Base-by-base conservation (phyloP, 345 rosid species). In the Corchorus olitorius region DNA sequence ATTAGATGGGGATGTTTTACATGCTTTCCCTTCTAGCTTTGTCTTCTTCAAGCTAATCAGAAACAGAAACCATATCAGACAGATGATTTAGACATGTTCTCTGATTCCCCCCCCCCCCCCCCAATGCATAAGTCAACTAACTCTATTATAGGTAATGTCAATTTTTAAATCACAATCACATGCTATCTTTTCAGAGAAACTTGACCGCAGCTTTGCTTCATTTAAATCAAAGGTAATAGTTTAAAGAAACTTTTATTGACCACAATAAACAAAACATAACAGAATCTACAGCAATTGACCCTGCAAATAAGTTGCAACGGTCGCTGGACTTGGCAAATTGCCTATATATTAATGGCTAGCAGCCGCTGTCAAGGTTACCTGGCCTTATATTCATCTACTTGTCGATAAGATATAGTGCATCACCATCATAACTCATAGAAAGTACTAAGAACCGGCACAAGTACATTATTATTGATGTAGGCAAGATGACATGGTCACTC, bases 251-350 rank as follows among this genome's bases (percentile, higher is more conserved):
- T 65, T 65, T 65, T 4, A 39, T 41, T 8, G 49, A 65, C 69
- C 27, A 15, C 27, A 17, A 39, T 39, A 65, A 66, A 66, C 54
- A 66, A 22, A 66, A 19, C 14, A 43, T 2, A 45, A 20, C 4
- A 20, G 6, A 27, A 10, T 0, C 5, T 65, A 19, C 54, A 45
- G 61, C 4, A 69, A 8, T 68, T 49, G 41, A 14, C 70, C 4
- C n/a, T 41, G 69, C 69, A 64, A 64, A 20, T 6, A 67, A 67
- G 55, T 67, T 20, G 39, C 19, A 67, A 35, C 55, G 27, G 55
- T 13, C 37, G 0, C 7, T 8, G 20, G 73, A 68, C 43, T 69
- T 69, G 43, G 43, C 73, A 15, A 52, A 16, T 33, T 17, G 58
- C 46, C 73, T 50, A 35, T 1, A 49, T 69, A 33, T 69, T 33